Conservation (phyloP, 148 eudicot genomes). For the Camellia japonica region DNA sequence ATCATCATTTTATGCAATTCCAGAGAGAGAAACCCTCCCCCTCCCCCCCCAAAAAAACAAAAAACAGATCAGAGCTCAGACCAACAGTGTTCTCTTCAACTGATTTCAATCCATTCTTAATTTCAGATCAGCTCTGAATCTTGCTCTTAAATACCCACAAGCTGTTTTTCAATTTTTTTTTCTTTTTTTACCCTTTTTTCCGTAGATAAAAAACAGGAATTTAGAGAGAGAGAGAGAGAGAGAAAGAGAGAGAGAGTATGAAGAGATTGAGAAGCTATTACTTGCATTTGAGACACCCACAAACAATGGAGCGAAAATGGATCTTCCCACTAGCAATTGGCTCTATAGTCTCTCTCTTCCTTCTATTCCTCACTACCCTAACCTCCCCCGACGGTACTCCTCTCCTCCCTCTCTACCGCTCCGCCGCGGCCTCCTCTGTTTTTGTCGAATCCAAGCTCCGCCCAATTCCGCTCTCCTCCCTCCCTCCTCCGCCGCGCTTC, state of each 20-base stretch:
- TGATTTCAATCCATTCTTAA: background rate
- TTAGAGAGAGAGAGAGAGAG: background rate
- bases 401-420: constrained; percentile 31
- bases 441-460: constrained; percentile 74
- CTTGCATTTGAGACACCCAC: constrained; percentile 41
- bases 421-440: constrained; percentile 34
- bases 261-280: constrained; percentile 59
- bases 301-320: constrained; percentile 53
- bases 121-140: background rate
- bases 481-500: constrained; percentile 67
- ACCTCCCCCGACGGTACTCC: constrained; percentile 41
- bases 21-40: background rate
- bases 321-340: constrained; percentile 66
- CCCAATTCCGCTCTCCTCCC: constrained; percentile 38
- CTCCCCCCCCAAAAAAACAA: too few relatives aligned
- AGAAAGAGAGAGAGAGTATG: constrained; percentile 24
- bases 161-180: background rate
- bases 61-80: background rate
- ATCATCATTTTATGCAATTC: background rate
- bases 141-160: background rate
- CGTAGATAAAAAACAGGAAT: background rate
- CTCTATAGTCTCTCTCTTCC: constrained; percentile 53
- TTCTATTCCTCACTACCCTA: constrained; percentile 56
- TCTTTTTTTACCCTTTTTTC: background rate
- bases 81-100: background rate